Conservation (phyloP, 2,329 filamentous ascomycete species). For the Calycina herbarum region DNA sequence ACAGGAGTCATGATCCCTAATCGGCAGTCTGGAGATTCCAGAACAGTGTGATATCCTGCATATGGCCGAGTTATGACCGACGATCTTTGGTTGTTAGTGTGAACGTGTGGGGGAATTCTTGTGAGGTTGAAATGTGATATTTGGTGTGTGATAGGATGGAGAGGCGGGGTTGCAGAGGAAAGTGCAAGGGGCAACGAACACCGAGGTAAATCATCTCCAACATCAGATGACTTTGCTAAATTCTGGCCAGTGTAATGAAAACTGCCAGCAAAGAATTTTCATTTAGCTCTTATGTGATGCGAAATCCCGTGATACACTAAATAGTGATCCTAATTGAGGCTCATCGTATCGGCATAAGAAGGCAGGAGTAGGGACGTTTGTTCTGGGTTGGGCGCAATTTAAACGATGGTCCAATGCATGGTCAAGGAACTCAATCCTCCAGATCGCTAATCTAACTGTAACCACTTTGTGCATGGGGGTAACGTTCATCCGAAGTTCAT, state of each 20-base stretch:
- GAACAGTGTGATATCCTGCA: constrained; percentile 12
- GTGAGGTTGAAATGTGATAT: constrained; percentile 1
- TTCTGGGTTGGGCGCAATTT: background rate
- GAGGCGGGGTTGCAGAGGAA: constrained; percentile 5
- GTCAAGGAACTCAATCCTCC: background rate
- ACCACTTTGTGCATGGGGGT: background rate
- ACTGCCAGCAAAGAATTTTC: background rate
- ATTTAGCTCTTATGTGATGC: background rate
- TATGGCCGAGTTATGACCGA: constrained; percentile 17
- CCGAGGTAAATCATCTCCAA: background rate
- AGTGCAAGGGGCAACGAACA: background rate
- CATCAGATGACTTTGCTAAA: background rate
- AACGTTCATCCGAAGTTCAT: background rate
- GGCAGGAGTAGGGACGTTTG: too few species aligned
- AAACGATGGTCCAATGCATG: background rate
- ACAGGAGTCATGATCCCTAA: constrained; percentile 14
- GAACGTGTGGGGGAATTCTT: background rate
- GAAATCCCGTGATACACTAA: background rate
- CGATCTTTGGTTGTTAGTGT: background rate
- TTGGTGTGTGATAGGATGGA: background rate
- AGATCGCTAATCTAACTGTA: background rate
- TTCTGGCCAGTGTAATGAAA: background rate
- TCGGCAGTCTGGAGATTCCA: constrained; percentile 3
- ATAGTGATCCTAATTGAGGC: background rate
- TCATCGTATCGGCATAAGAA: too few species aligned